Percentiles rank a stretch among this genome's conserved stretches.
phyloP scores from a whole-genome alignment of 2,329 filamentous ascomycete species.

The Trichothecium roseum region DNA sequence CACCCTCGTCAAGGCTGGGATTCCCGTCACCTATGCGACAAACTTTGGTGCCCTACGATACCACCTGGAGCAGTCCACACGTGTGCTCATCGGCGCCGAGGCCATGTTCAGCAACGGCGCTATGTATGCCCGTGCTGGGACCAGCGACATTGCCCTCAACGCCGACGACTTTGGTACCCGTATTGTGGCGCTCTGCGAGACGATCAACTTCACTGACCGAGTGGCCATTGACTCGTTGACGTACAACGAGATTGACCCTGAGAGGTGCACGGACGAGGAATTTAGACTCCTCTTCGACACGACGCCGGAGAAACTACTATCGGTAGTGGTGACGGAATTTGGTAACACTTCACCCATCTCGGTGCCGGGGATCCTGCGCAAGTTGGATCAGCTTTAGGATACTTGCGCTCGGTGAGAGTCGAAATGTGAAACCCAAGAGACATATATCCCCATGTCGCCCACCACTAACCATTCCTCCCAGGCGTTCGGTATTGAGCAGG shows the following conservation, averaged over 20 bases:
- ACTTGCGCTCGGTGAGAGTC: no score
- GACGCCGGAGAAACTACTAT: constrained; percentile 77
- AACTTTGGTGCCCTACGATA: constrained; percentile 65
- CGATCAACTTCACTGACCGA: constrained; percentile 80
- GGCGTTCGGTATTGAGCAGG: no score
- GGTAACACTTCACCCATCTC: constrained; percentile 79
- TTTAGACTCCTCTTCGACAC: constrained; percentile 79
- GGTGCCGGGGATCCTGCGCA: constrained; percentile 55
- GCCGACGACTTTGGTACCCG: constrained; percentile 67
- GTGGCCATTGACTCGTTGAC: constrained; percentile 89
- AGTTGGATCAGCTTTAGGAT: constrained; percentile 41
- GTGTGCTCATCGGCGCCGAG: constrained; percentile 82
- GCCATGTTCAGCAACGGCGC: constrained; percentile 93
- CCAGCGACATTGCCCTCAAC: constrained; percentile 75
- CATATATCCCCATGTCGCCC: no score
- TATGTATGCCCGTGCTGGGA: constrained; percentile 80
- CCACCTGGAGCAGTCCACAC: constrained; percentile 55
- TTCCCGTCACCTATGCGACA: constrained; percentile 72
- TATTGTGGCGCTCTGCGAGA: constrained; percentile 86
- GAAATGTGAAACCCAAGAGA: no score
- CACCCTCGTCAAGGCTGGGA: constrained; percentile 53
- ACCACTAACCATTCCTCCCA: no score
- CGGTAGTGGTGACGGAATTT: constrained; percentile 84
- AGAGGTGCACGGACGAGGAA: constrained; percentile 45
- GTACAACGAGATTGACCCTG: constrained; percentile 81